Evolutionary conservation across 495 filamentous ascomycete genomes (phyloP).

Genomic region (Daldinia decipiens): DNA sequence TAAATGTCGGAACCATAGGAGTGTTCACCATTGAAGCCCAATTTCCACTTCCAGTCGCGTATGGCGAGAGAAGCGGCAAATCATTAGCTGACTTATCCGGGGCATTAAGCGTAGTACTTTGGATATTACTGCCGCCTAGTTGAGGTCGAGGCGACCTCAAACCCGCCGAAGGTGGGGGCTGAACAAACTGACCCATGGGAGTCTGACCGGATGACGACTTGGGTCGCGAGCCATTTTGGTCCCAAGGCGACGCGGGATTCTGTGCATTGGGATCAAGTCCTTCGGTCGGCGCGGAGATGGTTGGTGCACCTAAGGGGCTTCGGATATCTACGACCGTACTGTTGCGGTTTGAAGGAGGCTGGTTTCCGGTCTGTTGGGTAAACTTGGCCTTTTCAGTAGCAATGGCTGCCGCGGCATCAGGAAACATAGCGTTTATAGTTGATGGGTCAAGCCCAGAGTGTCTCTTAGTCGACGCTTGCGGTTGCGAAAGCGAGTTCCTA

Average conservation of each 20-base stretch:
- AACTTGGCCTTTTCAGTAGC: slow-evolving; percentile 97
- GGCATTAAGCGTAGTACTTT: slow-evolving; percentile 82
- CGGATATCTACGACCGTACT: slow-evolving; percentile 86
- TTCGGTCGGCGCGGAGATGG: slow-evolving; percentile 73
- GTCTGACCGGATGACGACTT: slow-evolving; percentile 89
- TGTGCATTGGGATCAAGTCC: slow-evolving; percentile 59
- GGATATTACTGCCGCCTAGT: slow-evolving; percentile 74
- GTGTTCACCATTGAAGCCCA: slow-evolving; percentile 99
- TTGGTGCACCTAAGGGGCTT: slow-evolving; percentile 79
- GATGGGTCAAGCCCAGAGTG: slow-evolving; percentile 92
- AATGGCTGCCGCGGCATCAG: slow-evolving; percentile 96
- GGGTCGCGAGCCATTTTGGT: slow-evolving; percentile 70
- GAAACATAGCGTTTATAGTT: slow-evolving; percentile 99
- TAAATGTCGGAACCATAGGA: slow-evolving; percentile 90
- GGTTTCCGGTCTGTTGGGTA: slow-evolving; percentile 90
- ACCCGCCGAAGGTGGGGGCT: slow-evolving; percentile 79
- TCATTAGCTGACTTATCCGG: slow-evolving; percentile 73
- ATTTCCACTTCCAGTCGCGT: slow-evolving; percentile 83
- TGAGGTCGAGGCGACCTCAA: slow-evolving; percentile 84
- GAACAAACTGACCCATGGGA: slow-evolving; percentile 97
- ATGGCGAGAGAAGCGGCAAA: slow-evolving; percentile 88
- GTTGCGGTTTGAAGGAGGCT: slow-evolving; percentile 91
- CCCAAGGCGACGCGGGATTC: slow-evolving; percentile 81
- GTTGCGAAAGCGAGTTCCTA: slow-evolving; percentile 86
- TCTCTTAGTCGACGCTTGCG: slow-evolving; percentile 78